phyloP scores from a whole-genome alignment of 2,329 filamentous ascomycete species.

The Chrysosporium queenslandicum region DNA sequence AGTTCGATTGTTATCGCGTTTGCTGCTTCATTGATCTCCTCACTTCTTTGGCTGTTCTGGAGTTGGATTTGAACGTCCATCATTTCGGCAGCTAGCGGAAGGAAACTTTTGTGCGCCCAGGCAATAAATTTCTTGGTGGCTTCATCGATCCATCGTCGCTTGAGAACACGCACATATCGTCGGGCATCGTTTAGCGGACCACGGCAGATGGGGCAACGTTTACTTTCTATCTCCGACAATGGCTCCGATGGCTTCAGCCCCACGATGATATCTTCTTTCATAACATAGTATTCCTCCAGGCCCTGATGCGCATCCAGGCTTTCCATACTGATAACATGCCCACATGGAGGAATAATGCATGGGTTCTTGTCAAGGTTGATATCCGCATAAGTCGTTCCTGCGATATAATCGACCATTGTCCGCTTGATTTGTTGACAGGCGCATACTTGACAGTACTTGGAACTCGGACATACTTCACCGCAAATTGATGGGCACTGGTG shows the following conservation, averaged over 20 bases:
- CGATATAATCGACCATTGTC: conserved; percentile 48
- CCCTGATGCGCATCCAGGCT: conserved; percentile 54
- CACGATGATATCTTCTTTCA: conserved; percentile 21
- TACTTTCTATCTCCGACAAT: background rate
- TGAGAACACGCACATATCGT: conserved; percentile 4
- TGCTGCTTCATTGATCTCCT: background rate
- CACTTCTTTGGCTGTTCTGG: background rate
- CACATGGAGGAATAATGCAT: conserved; percentile 53
- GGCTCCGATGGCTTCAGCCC: background rate
- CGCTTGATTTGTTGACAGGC: conserved; percentile 35
- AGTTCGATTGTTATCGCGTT: background rate
- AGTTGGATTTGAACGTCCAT: background rate
- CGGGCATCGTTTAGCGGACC: background rate
- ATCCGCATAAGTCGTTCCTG: conserved; percentile 46
- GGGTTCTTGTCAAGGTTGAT: conserved; percentile 51
- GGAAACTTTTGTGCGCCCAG: conserved; percentile 4
- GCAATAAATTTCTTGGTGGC: conserved; percentile 4
- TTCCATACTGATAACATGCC: conserved; percentile 51
- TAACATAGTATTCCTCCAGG: conserved; percentile 34
- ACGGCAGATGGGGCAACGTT: conserved; percentile 3
- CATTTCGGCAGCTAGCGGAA: background rate
- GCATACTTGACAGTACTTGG: conserved; percentile 50
- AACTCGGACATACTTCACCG: conserved; percentile 51
- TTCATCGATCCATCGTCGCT: conserved; percentile 7
- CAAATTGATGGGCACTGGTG: conserved; percentile 58